phyloP scores from a whole-genome alignment of 495 filamentous ascomycete species.

The Trichoderma asperelloides region DNA sequence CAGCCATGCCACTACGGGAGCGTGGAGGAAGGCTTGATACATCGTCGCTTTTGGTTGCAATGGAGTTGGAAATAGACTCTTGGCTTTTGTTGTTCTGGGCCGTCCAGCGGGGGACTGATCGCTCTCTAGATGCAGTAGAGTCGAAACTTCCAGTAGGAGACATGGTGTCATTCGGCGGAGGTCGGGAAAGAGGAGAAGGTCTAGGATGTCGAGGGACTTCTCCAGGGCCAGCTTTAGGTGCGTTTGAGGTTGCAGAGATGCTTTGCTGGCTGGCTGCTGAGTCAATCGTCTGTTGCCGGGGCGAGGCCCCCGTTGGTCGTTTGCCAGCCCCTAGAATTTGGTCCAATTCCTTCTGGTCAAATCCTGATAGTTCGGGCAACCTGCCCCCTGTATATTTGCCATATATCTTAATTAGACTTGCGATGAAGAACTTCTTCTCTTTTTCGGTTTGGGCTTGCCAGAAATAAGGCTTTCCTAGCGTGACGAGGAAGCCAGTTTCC shows the following conservation, averaged over 20 bases:
- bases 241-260: conserved; percentile 6
- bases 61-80: conserved; percentile 41
- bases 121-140: conserved; percentile 32
- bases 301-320: conserved; percentile 8
- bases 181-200: conserved; percentile 23
- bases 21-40: conserved; percentile 36
- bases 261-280: conserved; percentile 10
- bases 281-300: conserved; percentile 10
- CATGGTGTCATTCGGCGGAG: conserved; percentile 26
- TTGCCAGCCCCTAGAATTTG: conserved; percentile 46
- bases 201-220: not conserved
- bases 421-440: conserved; percentile 98
- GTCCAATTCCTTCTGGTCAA: conserved; percentile 70
- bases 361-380: conserved; percentile 69
- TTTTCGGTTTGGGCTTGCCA: conserved; percentile 88
- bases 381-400: conserved; percentile 89
- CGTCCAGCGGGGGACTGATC: conserved; percentile 35
- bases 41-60: conserved; percentile 39
- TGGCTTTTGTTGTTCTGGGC: conserved; percentile 45
- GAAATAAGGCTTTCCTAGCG: conserved; percentile 87
- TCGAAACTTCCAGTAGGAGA: conserved; percentile 40
- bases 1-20: conserved; percentile 37
- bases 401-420: conserved; percentile 88
- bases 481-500: conserved; percentile 78
- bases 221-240: not conserved